Base-by-base conservation (phyloP, 345 rosid species). In the Brassica rapa region DNA sequence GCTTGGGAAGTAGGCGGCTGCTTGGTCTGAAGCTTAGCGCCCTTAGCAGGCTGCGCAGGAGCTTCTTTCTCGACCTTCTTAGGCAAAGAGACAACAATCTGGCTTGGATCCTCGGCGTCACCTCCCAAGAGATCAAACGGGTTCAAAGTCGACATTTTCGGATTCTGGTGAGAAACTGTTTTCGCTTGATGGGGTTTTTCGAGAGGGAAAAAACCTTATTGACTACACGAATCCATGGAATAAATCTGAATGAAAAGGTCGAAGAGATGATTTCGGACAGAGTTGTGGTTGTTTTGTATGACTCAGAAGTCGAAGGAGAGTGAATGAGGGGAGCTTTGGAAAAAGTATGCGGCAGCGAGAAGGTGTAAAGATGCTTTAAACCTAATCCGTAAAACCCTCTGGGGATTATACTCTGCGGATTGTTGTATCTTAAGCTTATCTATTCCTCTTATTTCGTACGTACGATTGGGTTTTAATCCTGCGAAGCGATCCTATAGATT, bases 71-170 rank as follows among this genome's bases (percentile, higher is more conserved):
- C 76, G 4, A 78, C 71, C 23, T 85, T 86, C 61, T 80, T 76
- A 53, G 86, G 77, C 55, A 85, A 76, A 83, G 85, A 83, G 4
- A 87, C 91, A 2, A 89, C 94, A 59, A 95, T 62, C 70, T 70
- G 87, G 62, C 85, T 82, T 0, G 90, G 87, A 68, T 95, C 98
- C 72, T 90, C 99, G 8, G 80, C 85, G 56, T 88, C 97, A 51
- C 84, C 93, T 3, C 87, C 96, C 37, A 95, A 83, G 85, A 93
- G 87, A 84, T 87, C 90, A 60, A 95, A 95, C 8, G 93, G 93
- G 87, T 95, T 95, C 88, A 46, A 5, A 75, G 92, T 87, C 67
- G 99, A 86, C 99, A 95, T 94, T 6, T 77, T 62, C 57, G 41
- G 49, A 43, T 43, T 60, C 24, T 39, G 73, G n/a, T 8, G 62